Conservation (phyloP, 331 rosid species). For the Telfairia occidentalis region DNA sequence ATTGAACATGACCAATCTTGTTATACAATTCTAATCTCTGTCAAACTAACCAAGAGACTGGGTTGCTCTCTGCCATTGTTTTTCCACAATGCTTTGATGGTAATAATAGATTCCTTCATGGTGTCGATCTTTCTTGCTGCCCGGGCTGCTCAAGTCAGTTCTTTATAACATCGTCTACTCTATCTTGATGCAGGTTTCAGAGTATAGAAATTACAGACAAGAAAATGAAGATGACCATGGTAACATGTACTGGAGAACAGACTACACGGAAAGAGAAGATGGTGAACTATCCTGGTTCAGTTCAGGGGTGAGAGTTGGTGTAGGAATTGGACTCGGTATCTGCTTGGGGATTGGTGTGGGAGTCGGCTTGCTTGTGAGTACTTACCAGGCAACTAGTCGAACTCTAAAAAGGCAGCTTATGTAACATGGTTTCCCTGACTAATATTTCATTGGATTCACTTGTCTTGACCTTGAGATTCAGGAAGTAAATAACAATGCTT, state of each 20-base stretch:
- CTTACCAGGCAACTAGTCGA: constrained; percentile 67
- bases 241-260: constrained; percentile 44
- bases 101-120: not conserved
- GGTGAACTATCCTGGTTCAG: constrained; percentile 75
- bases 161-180: not conserved
- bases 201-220: constrained; percentile 39
- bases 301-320: constrained; percentile 79
- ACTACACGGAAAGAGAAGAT: constrained; percentile 50
- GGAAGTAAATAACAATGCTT: not conserved
- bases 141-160: not conserved
- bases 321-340: constrained; percentile 79
- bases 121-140: not conserved
- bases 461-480: not conserved
- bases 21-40: not conserved
- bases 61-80: not conserved
- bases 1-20: not conserved
- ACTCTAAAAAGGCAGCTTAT: constrained; percentile 46
- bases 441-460: not conserved
- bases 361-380: constrained; percentile 55
- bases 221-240: constrained; percentile 48
- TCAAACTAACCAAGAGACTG: not conserved
- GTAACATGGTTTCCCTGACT: constrained; percentile 16
- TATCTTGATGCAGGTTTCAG: constrained; percentile 28
- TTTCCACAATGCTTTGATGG: not conserved
- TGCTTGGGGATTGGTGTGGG: constrained; percentile 86